Conservation (phyloP, 306 rosid species). For the Glycine tomentella region DNA sequence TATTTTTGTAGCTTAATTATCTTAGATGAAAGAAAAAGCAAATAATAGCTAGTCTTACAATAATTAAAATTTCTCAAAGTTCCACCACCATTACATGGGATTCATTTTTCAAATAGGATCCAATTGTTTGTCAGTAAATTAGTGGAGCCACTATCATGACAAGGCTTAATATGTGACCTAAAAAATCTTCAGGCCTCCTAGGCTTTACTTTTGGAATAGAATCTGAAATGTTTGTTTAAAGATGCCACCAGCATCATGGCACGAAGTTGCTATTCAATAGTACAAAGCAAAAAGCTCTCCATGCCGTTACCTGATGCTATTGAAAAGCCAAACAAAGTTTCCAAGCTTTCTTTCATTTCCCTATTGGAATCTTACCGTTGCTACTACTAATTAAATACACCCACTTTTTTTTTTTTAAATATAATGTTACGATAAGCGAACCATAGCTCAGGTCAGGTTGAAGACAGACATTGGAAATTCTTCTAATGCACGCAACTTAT, state of each 20-base stretch:
- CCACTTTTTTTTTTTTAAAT: not conserved
- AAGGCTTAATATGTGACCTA: constrained; percentile 19
- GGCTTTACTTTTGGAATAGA: constrained; percentile 42
- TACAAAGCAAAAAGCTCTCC: constrained; percentile 45
- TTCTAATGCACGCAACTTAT: not conserved
- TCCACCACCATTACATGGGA: constrained; percentile 4
- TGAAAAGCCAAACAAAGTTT: constrained; percentile 45
- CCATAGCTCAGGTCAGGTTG: too few relatives aligned
- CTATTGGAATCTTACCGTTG: constrained; percentile 53
- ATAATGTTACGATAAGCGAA: too few relatives aligned
- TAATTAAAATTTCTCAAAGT: constrained; percentile 4
- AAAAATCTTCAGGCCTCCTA: not conserved
- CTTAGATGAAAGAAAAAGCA: not conserved
- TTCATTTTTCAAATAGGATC: not conserved
- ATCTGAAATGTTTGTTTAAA: constrained; percentile 44
- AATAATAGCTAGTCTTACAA: not conserved
- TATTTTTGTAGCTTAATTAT: not conserved
- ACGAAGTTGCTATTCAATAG: constrained; percentile 13
- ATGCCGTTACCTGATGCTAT: constrained; percentile 43
- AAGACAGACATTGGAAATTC: too few relatives aligned
- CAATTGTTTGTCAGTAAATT: constrained; percentile 4
- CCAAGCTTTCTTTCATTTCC: constrained; percentile 31
- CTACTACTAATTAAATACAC: constrained; percentile 21
- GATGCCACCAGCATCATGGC: constrained; percentile 31
- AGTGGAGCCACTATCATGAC: constrained; percentile 46